phyloP scores from a whole-genome alignment of 2,329 filamentous ascomycete genomes.

The Peltaster fructicola region DNA sequence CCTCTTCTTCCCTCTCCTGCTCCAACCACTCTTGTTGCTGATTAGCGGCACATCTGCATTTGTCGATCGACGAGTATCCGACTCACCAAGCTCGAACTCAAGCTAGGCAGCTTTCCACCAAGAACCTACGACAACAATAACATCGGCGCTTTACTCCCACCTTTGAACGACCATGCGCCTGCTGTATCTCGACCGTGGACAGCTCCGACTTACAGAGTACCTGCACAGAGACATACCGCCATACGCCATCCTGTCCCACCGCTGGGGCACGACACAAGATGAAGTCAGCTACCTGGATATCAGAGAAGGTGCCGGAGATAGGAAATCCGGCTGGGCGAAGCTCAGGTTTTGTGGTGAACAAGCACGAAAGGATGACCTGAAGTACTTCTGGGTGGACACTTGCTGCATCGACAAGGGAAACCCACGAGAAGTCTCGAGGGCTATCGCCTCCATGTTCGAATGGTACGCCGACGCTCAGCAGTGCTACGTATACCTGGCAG shows the following conservation, averaged over 20 bases:
- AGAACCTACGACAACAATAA: too few species aligned
- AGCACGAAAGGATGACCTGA: constrained; percentile 2
- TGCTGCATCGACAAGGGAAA: constrained; percentile 10
- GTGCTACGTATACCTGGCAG: constrained; percentile 9
- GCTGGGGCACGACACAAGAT: constrained; percentile 7
- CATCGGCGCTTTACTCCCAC: too few species aligned
- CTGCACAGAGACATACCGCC: too few species aligned
- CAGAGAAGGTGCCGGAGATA: constrained; percentile 1
- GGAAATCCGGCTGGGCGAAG: constrained; percentile 1
- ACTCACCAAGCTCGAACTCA: too few species aligned
- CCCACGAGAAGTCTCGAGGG: constrained; percentile 7
- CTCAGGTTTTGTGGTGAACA: constrained; percentile 2
- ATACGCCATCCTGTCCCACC: constrained; percentile 6
- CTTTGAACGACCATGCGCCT: too few species aligned
- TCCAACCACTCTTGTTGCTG: too few species aligned
- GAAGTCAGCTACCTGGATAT: constrained; percentile 11
- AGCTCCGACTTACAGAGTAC: constrained; percentile 1
- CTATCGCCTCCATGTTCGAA: constrained; percentile 10
- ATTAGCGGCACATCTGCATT: too few species aligned
- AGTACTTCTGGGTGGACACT: constrained; percentile 7
- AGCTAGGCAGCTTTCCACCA: too few species aligned
- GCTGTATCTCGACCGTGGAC: constrained; percentile 1
- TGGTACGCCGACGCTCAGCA: constrained; percentile 7
- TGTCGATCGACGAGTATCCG: too few species aligned
- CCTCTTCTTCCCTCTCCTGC: too few species aligned